Base-by-base conservation (phyloP, 306 rosid species). In the Cucurbita moschata region DNA sequence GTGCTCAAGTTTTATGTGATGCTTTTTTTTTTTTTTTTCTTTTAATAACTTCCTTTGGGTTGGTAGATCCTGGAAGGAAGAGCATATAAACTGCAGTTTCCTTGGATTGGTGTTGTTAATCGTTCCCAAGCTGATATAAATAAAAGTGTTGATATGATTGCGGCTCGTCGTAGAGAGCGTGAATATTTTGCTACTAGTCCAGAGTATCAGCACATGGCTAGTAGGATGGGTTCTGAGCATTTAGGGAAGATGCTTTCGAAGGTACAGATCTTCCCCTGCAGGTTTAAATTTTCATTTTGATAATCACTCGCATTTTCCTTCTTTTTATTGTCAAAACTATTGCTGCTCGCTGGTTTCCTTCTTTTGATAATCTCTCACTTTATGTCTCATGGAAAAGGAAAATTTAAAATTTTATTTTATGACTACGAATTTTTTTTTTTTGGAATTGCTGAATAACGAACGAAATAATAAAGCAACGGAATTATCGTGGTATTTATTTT, bases 91-190 rank as follows among this genome's bases (percentile, higher is more conserved):
- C 82, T 83, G 56, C 86, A 83, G 77, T 80, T 80, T 79, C 86
- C 86, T 43, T 83, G 86, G 86, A 73, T 83, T 77, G 86, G 86
- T 44, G 80, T 80, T 64, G 86, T 83, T 19, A 83, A 83, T 74
- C 86, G 86, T 70, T 83, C 86, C 63, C 86, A 83, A 74, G 86
- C 86, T 43, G 86, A 83, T 75, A 83, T 83, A 75, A 83, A 83
- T 78, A 80, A 80, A 52, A 83, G 82, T 43, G 82, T 83, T 14
- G 86, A 83, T 72, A 83, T 83, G 86, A 80, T 80, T 70, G 84
- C 84, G 21, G 86, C 86, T 11, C 71, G 86, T 62, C 84, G 78
- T 19, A 80, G 84, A 56, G 84, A 83, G 65, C 80, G 79, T 1
- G 87, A 83, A 56, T 83, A 83, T 72, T 83, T 83, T 78, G 53